Evolutionary conservation across 2,329 filamentous ascomycete genomes (phyloP).

Genomic region (Mycosphaerelloides madeirae): DNA sequence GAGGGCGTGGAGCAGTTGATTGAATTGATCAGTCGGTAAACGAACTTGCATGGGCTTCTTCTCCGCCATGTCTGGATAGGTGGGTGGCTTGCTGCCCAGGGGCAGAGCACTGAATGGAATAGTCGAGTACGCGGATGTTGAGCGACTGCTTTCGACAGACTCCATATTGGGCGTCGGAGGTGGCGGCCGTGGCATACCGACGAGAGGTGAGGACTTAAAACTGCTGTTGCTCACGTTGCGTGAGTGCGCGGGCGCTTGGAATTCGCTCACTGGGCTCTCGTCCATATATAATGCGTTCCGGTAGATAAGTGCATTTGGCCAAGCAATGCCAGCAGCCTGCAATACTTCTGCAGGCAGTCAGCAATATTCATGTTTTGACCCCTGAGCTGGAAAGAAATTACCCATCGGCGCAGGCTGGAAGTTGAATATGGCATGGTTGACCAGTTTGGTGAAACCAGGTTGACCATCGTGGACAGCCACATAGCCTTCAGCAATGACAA

Average conservation of each 20-base stretch:
- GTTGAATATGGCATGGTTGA: conserved; percentile 71
- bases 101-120: conserved; percentile 13
- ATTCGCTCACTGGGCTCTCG: no score
- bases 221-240: conserved; percentile 9
- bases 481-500: conserved; percentile 71
- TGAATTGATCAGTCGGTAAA: conserved; percentile 29
- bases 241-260: background rate
- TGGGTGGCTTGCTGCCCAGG: conserved; percentile 1
- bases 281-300: background rate
- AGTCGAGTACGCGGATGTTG: conserved; percentile 21
- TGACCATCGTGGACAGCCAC: conserved; percentile 20
- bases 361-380: background rate
- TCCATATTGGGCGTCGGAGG: conserved; percentile 13
- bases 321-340: conserved; percentile 69
- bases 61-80: conserved; percentile 1
- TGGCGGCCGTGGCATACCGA: conserved; percentile 6
- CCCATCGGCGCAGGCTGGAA: conserved; percentile 80
- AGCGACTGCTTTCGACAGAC: conserved; percentile 12
- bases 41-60: conserved; percentile 12
- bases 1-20: conserved; percentile 24
- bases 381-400: conserved; percentile 37
- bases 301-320: conserved; percentile 64
- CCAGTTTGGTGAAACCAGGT: conserved; percentile 56
- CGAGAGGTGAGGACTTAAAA: conserved; percentile 1
- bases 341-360: conserved; percentile 41